phyloP scores from a whole-genome alignment of 768 basidiomycete genomes.

The Cyclocybe cylindracea region DNA sequence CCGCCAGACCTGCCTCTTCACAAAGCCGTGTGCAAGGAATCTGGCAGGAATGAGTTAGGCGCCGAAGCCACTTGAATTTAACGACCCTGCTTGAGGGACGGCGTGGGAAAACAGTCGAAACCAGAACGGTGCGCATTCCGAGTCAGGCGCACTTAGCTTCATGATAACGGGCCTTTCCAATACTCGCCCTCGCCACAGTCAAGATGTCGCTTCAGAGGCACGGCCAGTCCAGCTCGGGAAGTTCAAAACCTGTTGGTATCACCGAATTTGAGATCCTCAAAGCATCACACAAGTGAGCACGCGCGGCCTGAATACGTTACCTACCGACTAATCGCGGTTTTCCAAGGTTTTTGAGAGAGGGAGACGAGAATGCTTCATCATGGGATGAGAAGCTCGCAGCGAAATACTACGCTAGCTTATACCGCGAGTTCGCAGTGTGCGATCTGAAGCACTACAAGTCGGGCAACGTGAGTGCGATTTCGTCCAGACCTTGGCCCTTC shows the following conservation, averaged over 20 bases:
- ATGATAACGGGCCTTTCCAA: too few relatives aligned
- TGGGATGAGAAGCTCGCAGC: constrained; percentile 89
- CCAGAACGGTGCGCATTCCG: too few relatives aligned
- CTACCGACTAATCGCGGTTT: constrained; percentile 4
- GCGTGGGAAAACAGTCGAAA: too few relatives aligned
- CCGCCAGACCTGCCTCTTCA: too few relatives aligned
- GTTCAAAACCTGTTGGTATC: constrained; percentile 27
- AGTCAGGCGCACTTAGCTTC: too few relatives aligned
- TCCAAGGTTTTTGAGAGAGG: constrained; percentile 76
- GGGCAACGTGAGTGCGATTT: constrained; percentile 61
- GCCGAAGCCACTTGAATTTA: too few relatives aligned
- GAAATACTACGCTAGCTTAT: constrained; percentile 87
- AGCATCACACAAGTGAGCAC: constrained; percentile 62
- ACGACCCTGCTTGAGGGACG: too few relatives aligned
- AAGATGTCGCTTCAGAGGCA: too few relatives aligned
- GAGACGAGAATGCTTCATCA: constrained; percentile 42
- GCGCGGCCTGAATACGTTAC: neutral
- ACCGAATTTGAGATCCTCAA: constrained; percentile 81
- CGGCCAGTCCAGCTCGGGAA: too few relatives aligned
- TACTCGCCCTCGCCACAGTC: too few relatives aligned
- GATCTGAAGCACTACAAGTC: constrained; percentile 97
- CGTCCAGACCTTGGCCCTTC: neutral
- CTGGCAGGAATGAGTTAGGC: too few relatives aligned
- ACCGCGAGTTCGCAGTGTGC: constrained; percentile 89
- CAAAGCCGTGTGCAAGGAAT: too few relatives aligned